Evolutionary conservation across 2,329 filamentous ascomycete species (phyloP).

Genomic region (Ramularia endophylla): DNA sequence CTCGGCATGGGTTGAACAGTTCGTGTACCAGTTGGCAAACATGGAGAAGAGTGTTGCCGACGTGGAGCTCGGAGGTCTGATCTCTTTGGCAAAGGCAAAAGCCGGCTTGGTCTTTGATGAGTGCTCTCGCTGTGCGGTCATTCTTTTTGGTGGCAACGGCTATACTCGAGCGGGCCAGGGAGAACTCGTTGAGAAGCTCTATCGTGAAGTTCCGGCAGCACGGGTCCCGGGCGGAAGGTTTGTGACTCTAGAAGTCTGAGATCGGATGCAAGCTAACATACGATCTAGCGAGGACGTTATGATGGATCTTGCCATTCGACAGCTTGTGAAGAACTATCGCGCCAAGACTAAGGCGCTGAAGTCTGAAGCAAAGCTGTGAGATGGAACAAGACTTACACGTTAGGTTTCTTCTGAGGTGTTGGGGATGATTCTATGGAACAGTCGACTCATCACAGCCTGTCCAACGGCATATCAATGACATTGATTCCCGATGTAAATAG

Average conservation of each 20-base stretch:
- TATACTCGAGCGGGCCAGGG: conserved; percentile 63
- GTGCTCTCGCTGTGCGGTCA: conserved; percentile 59
- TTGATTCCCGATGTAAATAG: no score
- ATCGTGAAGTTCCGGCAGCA: not conserved
- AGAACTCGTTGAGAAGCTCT: conserved; percentile 60
- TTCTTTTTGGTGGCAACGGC: conserved; percentile 67
- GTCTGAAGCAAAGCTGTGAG: no score
- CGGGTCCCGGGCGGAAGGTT: conserved; percentile 5
- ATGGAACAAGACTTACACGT: not conserved
- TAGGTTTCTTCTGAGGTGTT: no score
- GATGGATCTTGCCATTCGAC: conserved; percentile 1
- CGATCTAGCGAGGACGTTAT: conserved; percentile 6
- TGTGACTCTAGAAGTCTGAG: no score
- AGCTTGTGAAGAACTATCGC: conserved; percentile 5
- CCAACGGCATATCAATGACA: no score
- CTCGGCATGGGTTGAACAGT: conserved; percentile 62
- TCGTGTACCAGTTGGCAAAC: conserved; percentile 59
- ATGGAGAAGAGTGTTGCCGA: conserved; percentile 53
- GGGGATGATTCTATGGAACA: no score
- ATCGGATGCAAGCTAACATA: no score
- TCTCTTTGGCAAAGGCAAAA: conserved; percentile 64
- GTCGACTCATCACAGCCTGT: no score
- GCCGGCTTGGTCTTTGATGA: conserved; percentile 63
- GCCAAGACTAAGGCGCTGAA: conserved; percentile 1
- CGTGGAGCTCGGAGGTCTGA: conserved; percentile 60